These are phyloP conservation scores for Trichoderma hamatum DNA, from an alignment of 2,329 filamentous ascomycete species.

Conservation along the genomic window DNA sequence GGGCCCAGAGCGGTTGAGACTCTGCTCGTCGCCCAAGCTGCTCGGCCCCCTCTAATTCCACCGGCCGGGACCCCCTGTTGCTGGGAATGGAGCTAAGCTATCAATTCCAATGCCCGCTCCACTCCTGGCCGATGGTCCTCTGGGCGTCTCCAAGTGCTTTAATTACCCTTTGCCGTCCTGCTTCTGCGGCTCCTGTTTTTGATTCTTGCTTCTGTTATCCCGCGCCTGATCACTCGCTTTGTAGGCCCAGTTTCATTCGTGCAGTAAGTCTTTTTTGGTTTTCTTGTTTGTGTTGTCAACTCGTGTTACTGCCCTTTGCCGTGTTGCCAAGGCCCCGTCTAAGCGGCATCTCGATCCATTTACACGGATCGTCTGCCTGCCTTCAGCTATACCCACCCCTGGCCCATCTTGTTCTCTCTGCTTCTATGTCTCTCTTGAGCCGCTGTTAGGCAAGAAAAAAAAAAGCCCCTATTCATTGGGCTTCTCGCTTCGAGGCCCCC, in stretches of 20 bases:
- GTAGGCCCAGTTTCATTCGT: constrained; percentile 12
- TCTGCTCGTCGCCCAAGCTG: background rate
- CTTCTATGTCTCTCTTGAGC: background rate
- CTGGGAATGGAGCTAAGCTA: background rate
- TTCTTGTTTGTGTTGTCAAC: background rate
- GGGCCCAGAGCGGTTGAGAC: background rate
- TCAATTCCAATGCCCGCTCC: constrained; percentile 18
- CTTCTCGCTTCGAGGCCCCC: background rate
- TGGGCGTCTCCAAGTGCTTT: constrained; percentile 3
- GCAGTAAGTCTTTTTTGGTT: background rate
- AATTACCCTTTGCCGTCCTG: constrained; percentile 21
- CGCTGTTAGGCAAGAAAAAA: background rate
- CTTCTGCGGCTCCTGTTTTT: background rate
- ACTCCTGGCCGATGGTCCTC: constrained; percentile 6
- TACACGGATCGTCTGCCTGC: background rate
- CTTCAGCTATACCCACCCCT: constrained; percentile 5
- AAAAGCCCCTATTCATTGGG: background rate
- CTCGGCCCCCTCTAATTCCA: constrained; percentile 13
- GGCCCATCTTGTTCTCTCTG: background rate
- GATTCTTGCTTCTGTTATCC: constrained; percentile 12
- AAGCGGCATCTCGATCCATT: background rate
- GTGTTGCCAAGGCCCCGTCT: background rate
- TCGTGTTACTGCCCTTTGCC: background rate
- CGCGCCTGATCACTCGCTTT: constrained; percentile 25
- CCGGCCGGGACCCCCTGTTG: background rate